Conservation (phyloP, 768 basidiomycete species). For the Hypholoma fasciculare region DNA sequence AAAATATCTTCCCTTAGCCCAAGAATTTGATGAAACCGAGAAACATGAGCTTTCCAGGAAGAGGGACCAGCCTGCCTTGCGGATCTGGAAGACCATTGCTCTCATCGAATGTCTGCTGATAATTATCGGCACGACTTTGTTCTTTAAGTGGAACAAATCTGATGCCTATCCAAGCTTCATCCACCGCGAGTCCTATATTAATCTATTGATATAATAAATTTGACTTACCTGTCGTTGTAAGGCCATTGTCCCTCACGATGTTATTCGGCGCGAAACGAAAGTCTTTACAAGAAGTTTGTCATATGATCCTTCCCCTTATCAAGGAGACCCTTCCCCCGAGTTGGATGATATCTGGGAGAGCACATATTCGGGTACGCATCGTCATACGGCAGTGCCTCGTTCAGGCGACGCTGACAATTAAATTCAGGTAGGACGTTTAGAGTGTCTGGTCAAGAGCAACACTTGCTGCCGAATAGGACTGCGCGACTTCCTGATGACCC, state of each 20-base stretch:
- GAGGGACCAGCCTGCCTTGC: neutral
- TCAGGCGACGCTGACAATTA: neutral
- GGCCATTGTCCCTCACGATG: neutral
- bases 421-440: neutral
- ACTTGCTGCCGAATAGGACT: neutral
- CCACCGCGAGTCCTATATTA: neutral
- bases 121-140: neutral
- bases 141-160: neutral
- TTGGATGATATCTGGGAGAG: neutral
- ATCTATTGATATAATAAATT: too few relatives aligned
- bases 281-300: neutral
- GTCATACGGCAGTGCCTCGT: neutral
- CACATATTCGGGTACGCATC: neutral
- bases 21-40: neutral
- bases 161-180: neutral
- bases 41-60: neutral
- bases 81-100: neutral
- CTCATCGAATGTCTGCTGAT: neutral
- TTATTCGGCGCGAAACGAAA: neutral
- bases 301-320: neutral
- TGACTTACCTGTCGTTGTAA: neutral
- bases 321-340: neutral
- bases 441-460: neutral
- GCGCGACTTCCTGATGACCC: neutral
- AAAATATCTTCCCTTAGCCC: neutral